Base-by-base conservation (phyloP, 192 early-diverging fungal species). In the Umbelopsis ramanniana region DNA sequence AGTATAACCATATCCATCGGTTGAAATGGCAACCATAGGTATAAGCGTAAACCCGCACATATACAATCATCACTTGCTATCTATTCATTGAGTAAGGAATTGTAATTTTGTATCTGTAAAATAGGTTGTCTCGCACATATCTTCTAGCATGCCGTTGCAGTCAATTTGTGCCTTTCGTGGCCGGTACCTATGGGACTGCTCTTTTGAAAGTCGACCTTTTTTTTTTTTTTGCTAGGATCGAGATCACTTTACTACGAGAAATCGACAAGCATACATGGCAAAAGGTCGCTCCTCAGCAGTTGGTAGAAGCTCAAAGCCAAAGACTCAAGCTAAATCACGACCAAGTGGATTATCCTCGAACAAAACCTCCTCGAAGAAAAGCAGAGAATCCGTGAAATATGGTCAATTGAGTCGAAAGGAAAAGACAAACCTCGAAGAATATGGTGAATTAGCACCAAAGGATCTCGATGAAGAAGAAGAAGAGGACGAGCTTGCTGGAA, bases 381-480 rank as follows among this genome's bases (percentile, higher is more conserved):
- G 66, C 17, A 82, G 81, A 21, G 74, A 50, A 5, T 74, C 79
- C 40, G 74, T 77, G 50, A 83, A 83, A 46, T 83, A 77, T 68
- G 81, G 81, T 23, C 79, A 81, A n/a, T 46, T 86, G 4, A 83
- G 79, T 17, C 69, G 85, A 52, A 83, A 83, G 67, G 76, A 86
- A 53, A 77, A 80, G 21, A 79, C 81, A 10, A 78, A 87, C 72
- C 83, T 92, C 67, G 83, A 89, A 46, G 91, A 92, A 43, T 92
- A 92, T 72, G 91, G 91, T 60, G 89, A 92, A 70, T 80, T 92
- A 4, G 87, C 78, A 3, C 87, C 86, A 29, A 77, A 79, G 26
- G 84, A 84, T 46, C 72, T 75, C 14, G 79, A 85, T 37, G 80
- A 86, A 69, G 70, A 70, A 19, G 70, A 76, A 17, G 82, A 80